A percentile compares a stretch with the other conserved stretches of the same genome.
Evolutionary conservation across 257 asterid genomes (phyloP).

Genomic region (Vinca minor): DNA sequence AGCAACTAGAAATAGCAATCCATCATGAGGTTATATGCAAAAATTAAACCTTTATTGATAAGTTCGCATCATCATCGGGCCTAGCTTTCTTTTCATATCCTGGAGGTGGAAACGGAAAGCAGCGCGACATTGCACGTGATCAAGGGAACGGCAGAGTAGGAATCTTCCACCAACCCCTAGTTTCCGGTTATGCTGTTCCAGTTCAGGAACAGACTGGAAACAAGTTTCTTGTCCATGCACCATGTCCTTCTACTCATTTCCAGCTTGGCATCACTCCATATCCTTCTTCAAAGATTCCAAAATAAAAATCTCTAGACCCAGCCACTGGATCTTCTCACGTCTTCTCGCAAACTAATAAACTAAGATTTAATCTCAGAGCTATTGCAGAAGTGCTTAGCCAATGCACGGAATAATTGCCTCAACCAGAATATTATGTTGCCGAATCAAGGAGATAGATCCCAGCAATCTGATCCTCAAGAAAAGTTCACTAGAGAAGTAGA

Average conservation of each 20-base stretch:
- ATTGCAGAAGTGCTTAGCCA: conserved; percentile 1
- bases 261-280: conserved; percentile 21
- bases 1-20: conserved; percentile 1
- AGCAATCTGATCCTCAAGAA: conserved; percentile 27
- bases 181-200: conserved; percentile 35
- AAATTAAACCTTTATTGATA: conserved; percentile 54
- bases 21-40: conserved; percentile 2
- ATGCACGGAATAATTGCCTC: conserved; percentile 9
- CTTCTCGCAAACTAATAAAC: conserved; percentile 11
- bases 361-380: background rate
- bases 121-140: conserved; percentile 86
- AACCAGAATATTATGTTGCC: too few species aligned
- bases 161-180: conserved; percentile 26
- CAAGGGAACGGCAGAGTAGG: conserved; percentile 16
- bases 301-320: conserved; percentile 6
- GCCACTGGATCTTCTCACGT: conserved; percentile 12
- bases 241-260: conserved; percentile 54
- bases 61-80: conserved; percentile 45
- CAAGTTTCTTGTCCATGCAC: conserved; percentile 36
- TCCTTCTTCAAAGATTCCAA: conserved; percentile 12
- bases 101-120: conserved; percentile 92
- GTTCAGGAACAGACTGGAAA: conserved; percentile 44
- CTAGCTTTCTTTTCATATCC: conserved; percentile 72
- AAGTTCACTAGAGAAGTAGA: conserved; percentile 27
- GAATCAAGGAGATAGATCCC: conserved; percentile 24